Evolutionary conservation across 78 protist species (phyloP), one percentile per base, ranked within the genome.

Genomic region (Cyanophora paradoxa): DNA sequence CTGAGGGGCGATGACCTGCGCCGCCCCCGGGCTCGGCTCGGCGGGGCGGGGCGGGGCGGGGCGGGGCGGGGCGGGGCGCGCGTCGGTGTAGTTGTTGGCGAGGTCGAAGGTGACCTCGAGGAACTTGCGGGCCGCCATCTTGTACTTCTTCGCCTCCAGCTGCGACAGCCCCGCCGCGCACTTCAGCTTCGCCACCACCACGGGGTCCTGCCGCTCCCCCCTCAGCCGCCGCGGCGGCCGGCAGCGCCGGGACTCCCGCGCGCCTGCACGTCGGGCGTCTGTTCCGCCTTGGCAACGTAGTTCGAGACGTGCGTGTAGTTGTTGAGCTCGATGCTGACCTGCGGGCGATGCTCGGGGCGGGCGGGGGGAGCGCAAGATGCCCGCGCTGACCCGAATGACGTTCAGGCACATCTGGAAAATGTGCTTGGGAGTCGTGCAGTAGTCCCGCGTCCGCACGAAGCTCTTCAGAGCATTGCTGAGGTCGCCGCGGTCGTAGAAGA

Each of bases 401-500:
- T 61, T 63, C 36, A 88, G 70, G 57, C 94, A 91, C 93, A 91
- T 87, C 8, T 63, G 48, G 34, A 90, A 33, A 4, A 68, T 57
- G 56, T 88, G 89, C 68, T 52, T 70, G 4, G 92, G 13, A 31
- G 86, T 76, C 10, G 95, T 62, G 68, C 86, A 88, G 76, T 89
- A 90, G 78, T 90, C 94, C 54, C 94, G 76, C 68, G 90, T 76
- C 28, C 94, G 84, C 24, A 89, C 73, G 76, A 77, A 91, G 62
- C 82, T 81, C 76, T 88, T 90, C 42, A 90, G 52, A 24, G 95
- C 88, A 16, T 78, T 70, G 26, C 28, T 24, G 54, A 66, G 71
- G 59, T 91, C 93, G 41, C 95, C 95, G 14, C 81, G 58, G 34
- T 34, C 63, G 39, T 42, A 59, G 69, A 82, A 75, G 39, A 83